Conservation (phyloP, 2,329 filamentous ascomycete genomes). For the Aspergillus intermedius region DNA sequence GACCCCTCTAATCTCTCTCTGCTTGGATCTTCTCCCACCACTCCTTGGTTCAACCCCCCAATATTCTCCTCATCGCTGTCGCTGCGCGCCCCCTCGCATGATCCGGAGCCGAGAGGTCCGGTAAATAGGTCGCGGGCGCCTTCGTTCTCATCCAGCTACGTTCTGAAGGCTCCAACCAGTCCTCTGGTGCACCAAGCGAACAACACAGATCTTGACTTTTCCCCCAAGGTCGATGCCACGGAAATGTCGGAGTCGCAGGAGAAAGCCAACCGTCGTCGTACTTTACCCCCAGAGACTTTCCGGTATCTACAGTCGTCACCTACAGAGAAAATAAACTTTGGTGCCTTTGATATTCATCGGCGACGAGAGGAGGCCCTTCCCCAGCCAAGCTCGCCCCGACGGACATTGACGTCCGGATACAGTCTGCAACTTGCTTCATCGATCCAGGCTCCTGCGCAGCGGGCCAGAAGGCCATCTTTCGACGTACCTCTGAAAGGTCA, state of each 20-base stretch:
- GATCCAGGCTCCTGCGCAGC: conserved; percentile 31
- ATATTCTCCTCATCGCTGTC: conserved; percentile 15
- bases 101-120: conserved; percentile 8
- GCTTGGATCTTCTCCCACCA: conserved; percentile 47
- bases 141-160: conserved; percentile 68
- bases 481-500: conserved; percentile 75
- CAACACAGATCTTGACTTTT: conserved; percentile 68
- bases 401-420: conserved; percentile 61
- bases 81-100: conserved; percentile 11
- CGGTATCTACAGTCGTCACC: conserved; percentile 43
- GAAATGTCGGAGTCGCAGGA: conserved; percentile 44
- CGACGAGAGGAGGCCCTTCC: conserved; percentile 57
- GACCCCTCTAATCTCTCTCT: conserved; percentile 10
- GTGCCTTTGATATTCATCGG: conserved; percentile 38
- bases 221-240: conserved; percentile 48
- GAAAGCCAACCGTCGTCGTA: conserved; percentile 59
- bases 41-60: conserved; percentile 47
- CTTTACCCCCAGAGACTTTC: conserved; percentile 59
- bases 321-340: conserved; percentile 37
- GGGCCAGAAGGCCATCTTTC: conserved; percentile 61
- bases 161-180: conserved; percentile 82
- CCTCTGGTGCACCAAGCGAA: conserved; percentile 84
- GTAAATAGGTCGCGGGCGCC: conserved; percentile 44
- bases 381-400: conserved; percentile 71
- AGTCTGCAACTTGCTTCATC: conserved; percentile 43